A percentile compares a stretch with the other conserved stretches of the same genome.
Evolutionary conservation across 2,329 filamentous ascomycete species (phyloP).

Genomic region (Trichoderma asperellum): DNA sequence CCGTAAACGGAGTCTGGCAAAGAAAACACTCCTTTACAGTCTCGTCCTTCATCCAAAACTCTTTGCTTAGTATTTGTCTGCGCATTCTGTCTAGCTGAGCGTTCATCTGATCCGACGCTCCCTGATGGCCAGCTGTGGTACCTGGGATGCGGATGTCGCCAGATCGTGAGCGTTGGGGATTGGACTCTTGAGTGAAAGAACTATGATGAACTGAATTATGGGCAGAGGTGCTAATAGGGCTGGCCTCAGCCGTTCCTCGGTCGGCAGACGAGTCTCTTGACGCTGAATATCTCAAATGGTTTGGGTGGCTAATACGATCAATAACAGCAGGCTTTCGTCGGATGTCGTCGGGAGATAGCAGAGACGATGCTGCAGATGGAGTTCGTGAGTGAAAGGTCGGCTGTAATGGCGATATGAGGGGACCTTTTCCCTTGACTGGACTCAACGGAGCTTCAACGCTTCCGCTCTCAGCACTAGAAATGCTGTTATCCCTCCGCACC

Average conservation of each 20-base stretch:
- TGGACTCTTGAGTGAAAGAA: conserved; percentile 55
- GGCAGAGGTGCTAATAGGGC: conserved; percentile 60
- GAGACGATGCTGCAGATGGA: conserved; percentile 42
- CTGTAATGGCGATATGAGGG: conserved; percentile 43
- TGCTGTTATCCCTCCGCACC: conserved; percentile 48
- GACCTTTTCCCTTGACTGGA: conserved; percentile 45
- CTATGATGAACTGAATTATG: conserved; percentile 62
- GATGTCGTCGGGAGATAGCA: conserved; percentile 45
- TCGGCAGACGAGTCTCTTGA: conserved; percentile 65
- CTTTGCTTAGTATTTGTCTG: conserved; percentile 86
- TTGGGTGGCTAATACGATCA: conserved; percentile 57
- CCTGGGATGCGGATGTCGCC: conserved; percentile 58
- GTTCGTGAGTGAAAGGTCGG: conserved; percentile 41
- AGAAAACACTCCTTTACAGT: conserved; percentile 97
- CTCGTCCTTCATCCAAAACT: conserved; percentile 99
- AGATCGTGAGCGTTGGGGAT: conserved; percentile 50
- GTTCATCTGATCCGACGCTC: conserved; percentile 61
- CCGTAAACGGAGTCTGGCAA: conserved; percentile 87
- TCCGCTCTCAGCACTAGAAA: conserved; percentile 50
- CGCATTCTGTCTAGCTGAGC: conserved; percentile 72
- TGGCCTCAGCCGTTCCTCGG: conserved; percentile 60
- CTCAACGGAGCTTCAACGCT: conserved; percentile 47
- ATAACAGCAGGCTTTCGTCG: conserved; percentile 56
- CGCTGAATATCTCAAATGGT: conserved; percentile 47
- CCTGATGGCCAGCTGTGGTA: conserved; percentile 57